A percentile compares a stretch with the other conserved stretches of the same genome.
Conservation (phyloP, 2,329 filamentous ascomycete genomes). For the Colletotrichum sojae region DNA sequence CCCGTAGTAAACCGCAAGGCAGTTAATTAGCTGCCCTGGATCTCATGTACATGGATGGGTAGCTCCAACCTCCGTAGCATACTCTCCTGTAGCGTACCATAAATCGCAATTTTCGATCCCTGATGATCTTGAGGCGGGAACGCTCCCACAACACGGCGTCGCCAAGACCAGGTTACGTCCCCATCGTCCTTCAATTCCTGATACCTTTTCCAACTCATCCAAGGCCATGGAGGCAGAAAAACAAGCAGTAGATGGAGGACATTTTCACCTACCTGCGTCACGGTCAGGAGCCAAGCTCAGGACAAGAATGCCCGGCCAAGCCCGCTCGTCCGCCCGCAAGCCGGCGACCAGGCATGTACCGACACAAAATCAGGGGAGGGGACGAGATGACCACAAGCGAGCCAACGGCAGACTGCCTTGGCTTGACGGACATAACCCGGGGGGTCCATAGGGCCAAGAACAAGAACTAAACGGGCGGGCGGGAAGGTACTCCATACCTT, state of each 20-base stretch:
- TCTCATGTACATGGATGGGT: no score
- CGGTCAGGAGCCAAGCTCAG: not conserved
- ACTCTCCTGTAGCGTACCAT: no score
- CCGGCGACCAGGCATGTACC: not conserved
- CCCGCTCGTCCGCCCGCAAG: not conserved
- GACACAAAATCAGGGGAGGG: not conserved
- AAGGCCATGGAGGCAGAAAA: not conserved
- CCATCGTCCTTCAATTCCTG: no score
- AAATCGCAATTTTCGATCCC: not conserved
- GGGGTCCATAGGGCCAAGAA: not conserved
- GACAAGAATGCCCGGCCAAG: not conserved
- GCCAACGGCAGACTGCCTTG: not conserved
- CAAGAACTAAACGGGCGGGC: not conserved
- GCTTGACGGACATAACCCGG: not conserved
- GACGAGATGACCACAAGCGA: not conserved
- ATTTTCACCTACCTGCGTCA: not conserved
- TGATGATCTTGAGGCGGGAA: not conserved
- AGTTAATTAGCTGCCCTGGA: no score
- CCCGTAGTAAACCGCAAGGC: no score
- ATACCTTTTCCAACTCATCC: no score
- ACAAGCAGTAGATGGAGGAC: not conserved
- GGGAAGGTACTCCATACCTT: not conserved
- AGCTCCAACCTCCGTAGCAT: no score
- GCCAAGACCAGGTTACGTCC: not conserved
- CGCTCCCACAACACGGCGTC: slow-evolving; percentile 15